Evolutionary conservation across 1,139 yeast genomes (phyloP).

Genomic region (Lodderomyces parapsilosis): DNA sequence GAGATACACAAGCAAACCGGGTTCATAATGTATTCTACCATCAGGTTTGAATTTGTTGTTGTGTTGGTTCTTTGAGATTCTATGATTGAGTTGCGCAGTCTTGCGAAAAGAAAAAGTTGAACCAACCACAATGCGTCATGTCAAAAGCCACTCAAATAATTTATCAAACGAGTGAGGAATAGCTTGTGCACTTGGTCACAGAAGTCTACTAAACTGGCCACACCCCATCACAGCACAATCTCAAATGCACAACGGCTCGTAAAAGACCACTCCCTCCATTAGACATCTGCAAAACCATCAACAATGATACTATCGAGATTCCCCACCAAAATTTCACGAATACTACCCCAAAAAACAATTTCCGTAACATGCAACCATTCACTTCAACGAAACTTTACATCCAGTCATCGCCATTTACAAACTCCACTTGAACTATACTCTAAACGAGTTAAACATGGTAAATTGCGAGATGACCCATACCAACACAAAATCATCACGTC

Average conservation of each 20-base stretch:
- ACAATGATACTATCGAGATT: slow-evolving; percentile 1
- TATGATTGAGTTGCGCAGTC: too few relatives aligned
- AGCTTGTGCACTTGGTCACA: too few relatives aligned
- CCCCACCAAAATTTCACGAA: not conserved
- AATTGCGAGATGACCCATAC: slow-evolving; percentile 61
- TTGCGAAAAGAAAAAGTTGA: not conserved
- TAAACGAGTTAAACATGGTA: slow-evolving; percentile 48
- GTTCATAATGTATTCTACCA: too few relatives aligned
- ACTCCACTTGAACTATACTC: slow-evolving; percentile 66
- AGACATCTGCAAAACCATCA: not conserved
- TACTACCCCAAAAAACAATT: slow-evolving; percentile 1
- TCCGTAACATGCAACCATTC: not conserved
- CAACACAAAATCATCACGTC: slow-evolving; percentile 62
- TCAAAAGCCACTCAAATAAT: too few relatives aligned
- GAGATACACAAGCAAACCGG: too few relatives aligned
- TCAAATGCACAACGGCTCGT: not conserved
- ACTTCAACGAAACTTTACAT: not conserved
- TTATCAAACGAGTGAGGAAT: too few relatives aligned
- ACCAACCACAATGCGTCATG: slow-evolving; percentile 2
- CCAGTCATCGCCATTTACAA: not conserved
- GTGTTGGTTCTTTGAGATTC: not conserved
- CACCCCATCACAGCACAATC: not conserved
- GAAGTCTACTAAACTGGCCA: too few relatives aligned
- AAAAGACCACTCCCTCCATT: not conserved
- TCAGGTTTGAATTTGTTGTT: too few relatives aligned